Evolutionary conservation across 371 early-diverging fungal species (phyloP).

Genomic region (Conidiobolus incongruus): DNA sequence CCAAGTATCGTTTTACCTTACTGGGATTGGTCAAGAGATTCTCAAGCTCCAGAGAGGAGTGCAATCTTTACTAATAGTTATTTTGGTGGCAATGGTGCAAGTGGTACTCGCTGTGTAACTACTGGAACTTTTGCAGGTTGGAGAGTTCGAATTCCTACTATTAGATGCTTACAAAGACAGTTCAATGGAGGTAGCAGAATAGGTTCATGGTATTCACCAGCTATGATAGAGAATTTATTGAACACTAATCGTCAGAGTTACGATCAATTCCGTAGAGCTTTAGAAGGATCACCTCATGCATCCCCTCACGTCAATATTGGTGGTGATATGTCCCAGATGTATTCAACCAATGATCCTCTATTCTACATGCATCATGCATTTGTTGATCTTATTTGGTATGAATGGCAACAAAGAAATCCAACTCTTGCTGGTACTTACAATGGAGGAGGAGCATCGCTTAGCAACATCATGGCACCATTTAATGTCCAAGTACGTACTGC

Average conservation of each 20-base stretch:
- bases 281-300: conserved; percentile 5
- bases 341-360: conserved; percentile 21
- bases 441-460: too few species aligned
- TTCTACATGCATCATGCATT: conserved; percentile 23
- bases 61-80: conserved; percentile 3
- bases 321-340: conserved; percentile 10
- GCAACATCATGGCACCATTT: too few species aligned
- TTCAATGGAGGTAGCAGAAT: conserved; percentile 6
- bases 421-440: not conserved
- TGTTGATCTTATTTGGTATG: conserved; percentile 21
- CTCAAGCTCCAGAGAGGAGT: conserved; percentile 3
- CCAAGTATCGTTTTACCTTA: conserved; percentile 19
- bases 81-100: conserved; percentile 9
- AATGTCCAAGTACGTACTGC: too few species aligned
- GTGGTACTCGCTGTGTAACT: conserved; percentile 6
- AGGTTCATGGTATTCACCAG: conserved; percentile 10
- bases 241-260: not conserved
- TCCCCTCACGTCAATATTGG: not conserved
- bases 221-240: not conserved
- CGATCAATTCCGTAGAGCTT: conserved; percentile 6
- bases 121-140: conserved; percentile 7
- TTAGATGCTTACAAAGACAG: conserved; percentile 10
- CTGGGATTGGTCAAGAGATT: conserved; percentile 14
- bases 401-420: conserved; percentile 13
- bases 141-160: conserved; percentile 1